These are phyloP conservation scores for Rhytidiadelphus loreus DNA, from an alignment of 225 moss, liverwort and hornwort species.

Conservation along the genomic window DNA sequence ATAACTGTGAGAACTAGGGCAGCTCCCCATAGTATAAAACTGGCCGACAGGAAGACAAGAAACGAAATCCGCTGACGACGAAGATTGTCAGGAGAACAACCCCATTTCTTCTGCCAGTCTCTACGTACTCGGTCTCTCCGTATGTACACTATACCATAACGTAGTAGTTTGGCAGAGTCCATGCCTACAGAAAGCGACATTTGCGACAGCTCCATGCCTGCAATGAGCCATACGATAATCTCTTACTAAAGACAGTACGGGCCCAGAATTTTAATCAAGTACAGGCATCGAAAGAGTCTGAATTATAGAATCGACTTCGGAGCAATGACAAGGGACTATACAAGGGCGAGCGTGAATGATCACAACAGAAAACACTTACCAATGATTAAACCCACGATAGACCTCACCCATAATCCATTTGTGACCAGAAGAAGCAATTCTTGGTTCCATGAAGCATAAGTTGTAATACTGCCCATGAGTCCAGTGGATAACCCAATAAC, in stretches of 20 bases:
- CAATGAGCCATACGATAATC: background rate
- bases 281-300: background rate
- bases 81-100: slow-evolving; percentile 28
- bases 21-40: slow-evolving; percentile 45
- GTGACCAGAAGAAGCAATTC: slow-evolving; percentile 52
- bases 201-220: slow-evolving; percentile 77
- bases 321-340: background rate
- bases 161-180: slow-evolving; percentile 59
- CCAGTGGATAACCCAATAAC: slow-evolving; percentile 89
- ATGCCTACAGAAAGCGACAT: slow-evolving; percentile 73
- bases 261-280: background rate
- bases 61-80: slow-evolving; percentile 34
- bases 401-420: slow-evolving; percentile 47
- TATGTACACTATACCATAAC: slow-evolving; percentile 7
- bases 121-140: slow-evolving; percentile 15
- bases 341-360: background rate
- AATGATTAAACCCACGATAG: slow-evolving; percentile 54
- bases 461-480: slow-evolving; percentile 97
- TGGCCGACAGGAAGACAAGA: slow-evolving; percentile 29
- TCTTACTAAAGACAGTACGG: background rate
- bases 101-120: slow-evolving; percentile 20
- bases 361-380: slow-evolving; percentile 35
- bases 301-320: background rate
- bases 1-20: slow-evolving; percentile 39
- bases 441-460: slow-evolving; percentile 85